Percentiles rank a stretch among this genome's conserved stretches.
Conservation (phyloP, 1,284 basidiomycete genomes). For the Pseudozyma thailandica region DNA sequence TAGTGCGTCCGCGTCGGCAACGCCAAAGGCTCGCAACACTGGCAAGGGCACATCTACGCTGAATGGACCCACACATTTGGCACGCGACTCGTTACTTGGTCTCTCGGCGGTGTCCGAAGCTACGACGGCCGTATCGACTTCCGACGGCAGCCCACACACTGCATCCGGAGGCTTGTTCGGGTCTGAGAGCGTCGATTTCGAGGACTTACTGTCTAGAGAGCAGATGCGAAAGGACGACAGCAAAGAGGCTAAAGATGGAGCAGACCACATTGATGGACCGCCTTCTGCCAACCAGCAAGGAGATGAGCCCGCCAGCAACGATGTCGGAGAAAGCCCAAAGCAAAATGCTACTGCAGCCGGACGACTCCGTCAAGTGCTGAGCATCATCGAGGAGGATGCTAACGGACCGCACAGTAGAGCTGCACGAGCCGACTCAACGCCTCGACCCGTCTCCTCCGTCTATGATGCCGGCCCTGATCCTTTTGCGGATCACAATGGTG, state of each 20-base stretch:
- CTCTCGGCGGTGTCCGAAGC: conserved; percentile 46
- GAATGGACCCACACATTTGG: conserved; percentile 19
- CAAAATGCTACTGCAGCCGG: conserved; percentile 18
- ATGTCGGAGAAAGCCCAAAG: not conserved
- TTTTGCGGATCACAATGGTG: conserved; percentile 15
- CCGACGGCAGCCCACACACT: conserved; percentile 18
- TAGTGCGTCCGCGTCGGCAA: not conserved
- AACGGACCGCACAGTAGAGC: conserved; percentile 27
- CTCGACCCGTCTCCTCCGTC: conserved; percentile 15
- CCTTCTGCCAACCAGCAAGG: not conserved
- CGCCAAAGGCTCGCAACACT: conserved; percentile 20
- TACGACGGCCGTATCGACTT: conserved; percentile 27
- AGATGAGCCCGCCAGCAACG: conserved; percentile 4
- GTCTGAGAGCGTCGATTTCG: conserved; percentile 47
- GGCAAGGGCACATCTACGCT: conserved; percentile 1
- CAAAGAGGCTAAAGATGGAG: conserved; percentile 1
- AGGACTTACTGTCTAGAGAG: conserved; percentile 31
- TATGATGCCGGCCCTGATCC: conserved; percentile 41
- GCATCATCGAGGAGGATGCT: conserved; percentile 48
- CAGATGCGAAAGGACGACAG: conserved; percentile 14
- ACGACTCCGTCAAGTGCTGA: conserved; percentile 44
- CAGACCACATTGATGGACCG: conserved; percentile 1
- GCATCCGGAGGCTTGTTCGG: conserved; percentile 38
- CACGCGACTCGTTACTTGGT: conserved; percentile 35
- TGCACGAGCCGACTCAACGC: not conserved